These are phyloP conservation scores for Geosiphon pyriformis DNA, from an alignment of 192 early-diverging fungal genomes.

Conservation along the genomic window DNA sequence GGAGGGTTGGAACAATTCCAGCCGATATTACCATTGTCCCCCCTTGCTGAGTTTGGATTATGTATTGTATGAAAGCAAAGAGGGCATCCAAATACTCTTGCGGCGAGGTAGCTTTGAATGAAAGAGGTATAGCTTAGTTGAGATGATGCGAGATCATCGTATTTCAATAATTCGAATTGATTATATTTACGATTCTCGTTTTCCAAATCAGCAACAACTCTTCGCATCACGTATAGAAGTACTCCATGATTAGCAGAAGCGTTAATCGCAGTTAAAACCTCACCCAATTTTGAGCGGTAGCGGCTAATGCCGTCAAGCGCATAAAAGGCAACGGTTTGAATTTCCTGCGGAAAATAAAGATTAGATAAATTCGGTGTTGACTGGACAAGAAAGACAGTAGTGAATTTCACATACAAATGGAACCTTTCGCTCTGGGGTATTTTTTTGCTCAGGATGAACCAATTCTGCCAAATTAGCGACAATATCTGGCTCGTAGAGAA, in stretches of 20 bases:
- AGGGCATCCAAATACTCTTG: constrained; percentile 82
- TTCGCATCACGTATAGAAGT: constrained; percentile 76
- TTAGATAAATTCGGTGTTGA: neutral
- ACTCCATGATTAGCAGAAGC: constrained; percentile 91
- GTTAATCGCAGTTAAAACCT: constrained; percentile 82
- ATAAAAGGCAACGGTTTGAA: constrained; percentile 77
- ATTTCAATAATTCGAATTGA: neutral
- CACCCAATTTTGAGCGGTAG: constrained; percentile 66
- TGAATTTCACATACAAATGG: constrained; percentile 43
- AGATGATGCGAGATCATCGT: too few relatives aligned
- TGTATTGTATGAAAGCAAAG: constrained; percentile 68
- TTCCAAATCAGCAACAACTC: constrained; percentile 54
- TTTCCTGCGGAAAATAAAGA: constrained; percentile 33
- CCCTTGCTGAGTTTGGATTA: constrained; percentile 76
- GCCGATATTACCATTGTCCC: constrained; percentile 87
- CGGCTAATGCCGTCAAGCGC: constrained; percentile 81
- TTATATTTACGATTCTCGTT: constrained; percentile 30
- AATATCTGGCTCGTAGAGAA: constrained; percentile 86
- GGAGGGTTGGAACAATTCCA: constrained; percentile 79
- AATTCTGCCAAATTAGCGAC: constrained; percentile 72
- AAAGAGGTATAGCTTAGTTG: too few relatives aligned
- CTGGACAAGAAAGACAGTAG: neutral
- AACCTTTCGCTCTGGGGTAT: constrained; percentile 41
- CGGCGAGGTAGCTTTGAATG: constrained; percentile 38
- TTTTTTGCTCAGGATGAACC: constrained; percentile 54